phyloP scores from a whole-genome alignment of 2,329 filamentous ascomycete species.

The Leptographium flavum region DNA sequence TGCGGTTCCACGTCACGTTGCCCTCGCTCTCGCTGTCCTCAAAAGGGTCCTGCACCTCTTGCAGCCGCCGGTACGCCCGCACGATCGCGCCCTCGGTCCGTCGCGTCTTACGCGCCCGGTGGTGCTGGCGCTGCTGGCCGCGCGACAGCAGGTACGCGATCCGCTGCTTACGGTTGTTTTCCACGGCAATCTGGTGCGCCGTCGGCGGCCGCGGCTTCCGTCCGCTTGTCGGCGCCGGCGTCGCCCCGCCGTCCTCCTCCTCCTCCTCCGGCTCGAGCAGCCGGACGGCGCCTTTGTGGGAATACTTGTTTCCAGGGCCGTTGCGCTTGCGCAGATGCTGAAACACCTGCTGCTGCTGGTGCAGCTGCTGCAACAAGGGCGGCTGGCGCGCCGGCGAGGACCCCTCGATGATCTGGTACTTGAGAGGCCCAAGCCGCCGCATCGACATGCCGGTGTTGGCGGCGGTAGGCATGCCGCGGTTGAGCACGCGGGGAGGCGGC shows the following conservation, averaged over 20 bases:
- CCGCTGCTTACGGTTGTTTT: conserved; percentile 61
- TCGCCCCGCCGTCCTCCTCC: conserved; percentile 4
- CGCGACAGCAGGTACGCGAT: conserved; percentile 72
- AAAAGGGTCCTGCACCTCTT: conserved; percentile 38
- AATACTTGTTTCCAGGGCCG: not conserved
- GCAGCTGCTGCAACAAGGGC: conserved; percentile 10
- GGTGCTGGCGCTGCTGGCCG: conserved; percentile 54
- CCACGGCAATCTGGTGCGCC: conserved; percentile 68
- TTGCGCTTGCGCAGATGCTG: conserved; percentile 1
- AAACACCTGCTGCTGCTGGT: conserved; percentile 19
- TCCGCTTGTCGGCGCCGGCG: conserved; percentile 11
- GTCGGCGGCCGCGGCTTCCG: conserved; percentile 62
- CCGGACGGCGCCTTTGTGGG: not conserved
- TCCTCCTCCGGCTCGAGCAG: conserved; percentile 3
- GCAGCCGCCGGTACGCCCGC: conserved; percentile 50
- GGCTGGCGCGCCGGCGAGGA: conserved; percentile 41
- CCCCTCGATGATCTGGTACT: conserved; percentile 45
- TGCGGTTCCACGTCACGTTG: conserved; percentile 16
- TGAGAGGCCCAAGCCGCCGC: conserved; percentile 36
- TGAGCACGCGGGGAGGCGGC: conserved; percentile 29
- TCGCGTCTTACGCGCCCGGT: conserved; percentile 45
- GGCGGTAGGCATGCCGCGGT: conserved; percentile 25
- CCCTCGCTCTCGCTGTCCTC: conserved; percentile 50
- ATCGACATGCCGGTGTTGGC: conserved; percentile 27
- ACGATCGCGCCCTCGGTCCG: conserved; percentile 52